These are phyloP conservation scores for Xylaria cubensis DNA, from an alignment of 495 filamentous ascomycete genomes.

Conservation along the genomic window DNA sequence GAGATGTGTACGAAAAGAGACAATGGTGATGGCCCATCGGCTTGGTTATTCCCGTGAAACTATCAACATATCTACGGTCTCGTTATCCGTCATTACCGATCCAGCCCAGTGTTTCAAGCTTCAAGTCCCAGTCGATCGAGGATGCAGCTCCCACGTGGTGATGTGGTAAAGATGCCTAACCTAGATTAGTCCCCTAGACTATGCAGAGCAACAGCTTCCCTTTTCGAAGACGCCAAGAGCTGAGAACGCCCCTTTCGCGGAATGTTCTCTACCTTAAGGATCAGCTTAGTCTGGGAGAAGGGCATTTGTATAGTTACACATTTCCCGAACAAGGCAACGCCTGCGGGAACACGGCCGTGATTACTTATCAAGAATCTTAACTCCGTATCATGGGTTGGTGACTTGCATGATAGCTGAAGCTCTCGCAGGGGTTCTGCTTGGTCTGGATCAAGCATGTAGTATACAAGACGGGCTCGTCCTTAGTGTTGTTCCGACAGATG, in stretches of 20 bases:
- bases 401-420: conserved; percentile 10
- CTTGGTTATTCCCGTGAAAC: neutral
- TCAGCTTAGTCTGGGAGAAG: neutral
- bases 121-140: neutral
- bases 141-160: conserved; percentile 23
- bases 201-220: neutral
- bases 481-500: neutral
- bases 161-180: neutral
- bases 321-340: neutral
- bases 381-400: neutral
- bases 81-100: neutral
- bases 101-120: neutral
- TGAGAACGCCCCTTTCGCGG: neutral
- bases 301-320: neutral
- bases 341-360: neutral
- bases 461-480: neutral
- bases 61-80: neutral
- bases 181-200: neutral
- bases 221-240: neutral
- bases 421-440: conserved; percentile 15
- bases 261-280: neutral
- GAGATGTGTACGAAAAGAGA: neutral
- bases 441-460: conserved; percentile 2
- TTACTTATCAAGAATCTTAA: conserved; percentile 9
- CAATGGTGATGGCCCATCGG: neutral